Base-by-base conservation (phyloP, 805 yeast species). In the Starmerella riodocensis region DNA sequence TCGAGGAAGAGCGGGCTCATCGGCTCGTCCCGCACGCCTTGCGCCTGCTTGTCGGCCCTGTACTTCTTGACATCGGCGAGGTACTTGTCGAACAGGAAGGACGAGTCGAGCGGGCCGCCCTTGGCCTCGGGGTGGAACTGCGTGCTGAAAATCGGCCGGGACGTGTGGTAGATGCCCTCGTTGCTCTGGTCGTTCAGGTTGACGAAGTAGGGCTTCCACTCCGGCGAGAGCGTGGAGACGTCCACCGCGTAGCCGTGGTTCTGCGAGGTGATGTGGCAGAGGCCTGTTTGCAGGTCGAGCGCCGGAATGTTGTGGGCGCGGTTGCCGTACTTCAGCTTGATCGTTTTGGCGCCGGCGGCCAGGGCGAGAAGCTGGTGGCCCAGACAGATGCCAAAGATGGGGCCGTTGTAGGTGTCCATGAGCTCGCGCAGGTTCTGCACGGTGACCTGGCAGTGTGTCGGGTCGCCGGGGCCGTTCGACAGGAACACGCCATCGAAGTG, bases 41-140 rank as follows among this genome's bases (percentile, higher is more conserved):
- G 57, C 42, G 69, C 61, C 31, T 54, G 55, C 53, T 62, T 62
- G 39, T 60, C 55, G 37, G 57, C 58, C 56, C 67, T 71, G 68
- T 72, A 84, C 34, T 62, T 63, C 34, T 65, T 68, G 48, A 91
- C 77, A 54, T 78, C 69, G 28, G 66, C 71, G 53, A 91, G 76
- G 64, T 82, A 91, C 61, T 76, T 83, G 67, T 91, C 97, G 53
- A 91, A 91, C 61, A 91, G 67, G 64, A 75, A 83, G 2, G 84
- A 72, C 12, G 95, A 81, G 62, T 91, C 99, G 54, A 80, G 70
- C 43, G 99, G 99, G 52, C 99, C 99, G 53, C 98, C 97, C 66
- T 85, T 88, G 42, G 98, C 97, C 64, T 91, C 99, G 35, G 99
- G 99, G 61, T 91, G 99, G 72, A 91, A 91, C 63, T 91, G 98